Conservation (phyloP, 768 basidiomycete species). For the Gautieria morchelliformis region DNA sequence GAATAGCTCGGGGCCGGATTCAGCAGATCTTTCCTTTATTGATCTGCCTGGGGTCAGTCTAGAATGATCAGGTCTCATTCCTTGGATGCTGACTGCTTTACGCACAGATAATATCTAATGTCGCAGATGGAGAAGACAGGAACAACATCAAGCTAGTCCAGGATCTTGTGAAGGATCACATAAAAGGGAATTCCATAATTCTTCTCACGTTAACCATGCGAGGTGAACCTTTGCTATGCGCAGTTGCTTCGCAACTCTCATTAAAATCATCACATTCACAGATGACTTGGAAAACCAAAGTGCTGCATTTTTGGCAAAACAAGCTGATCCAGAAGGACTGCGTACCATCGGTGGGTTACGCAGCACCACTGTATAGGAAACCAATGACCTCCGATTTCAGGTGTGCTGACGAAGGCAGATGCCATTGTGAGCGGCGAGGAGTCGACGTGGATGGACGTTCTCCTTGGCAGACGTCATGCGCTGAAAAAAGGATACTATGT, state of each 20-base stretch:
- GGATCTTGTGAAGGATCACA: slow-evolving; percentile 4
- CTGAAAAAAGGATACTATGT: slow-evolving; percentile 1
- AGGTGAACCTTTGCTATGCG: not conserved
- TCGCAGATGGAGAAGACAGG: not conserved
- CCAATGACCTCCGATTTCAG: not conserved
- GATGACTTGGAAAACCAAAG: slow-evolving; percentile 7
- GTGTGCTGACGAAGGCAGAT: not conserved
- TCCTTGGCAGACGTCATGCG: not conserved
- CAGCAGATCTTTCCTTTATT: slow-evolving; percentile 15
- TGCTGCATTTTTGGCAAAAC: not conserved
- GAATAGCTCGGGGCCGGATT: slow-evolving; percentile 5
- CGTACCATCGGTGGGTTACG: slow-evolving; percentile 15
- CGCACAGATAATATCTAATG: not conserved
- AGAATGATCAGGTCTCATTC: not conserved
- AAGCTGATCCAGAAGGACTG: not conserved
- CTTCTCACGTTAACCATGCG: slow-evolving; percentile 7
- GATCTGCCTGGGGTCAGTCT: slow-evolving; percentile 13
- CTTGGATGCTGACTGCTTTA: no score
- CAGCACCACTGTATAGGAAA: slow-evolving; percentile 20
- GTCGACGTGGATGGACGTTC: not conserved
- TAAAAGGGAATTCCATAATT: slow-evolving; percentile 3
- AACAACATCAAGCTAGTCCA: not conserved
- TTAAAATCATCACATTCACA: not conserved
- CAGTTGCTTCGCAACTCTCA: not conserved
- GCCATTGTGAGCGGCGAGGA: not conserved